Evolutionary conservation across 768 basidiomycete genomes (phyloP).

Genomic region (Hygrophoropsis aurantiaca): DNA sequence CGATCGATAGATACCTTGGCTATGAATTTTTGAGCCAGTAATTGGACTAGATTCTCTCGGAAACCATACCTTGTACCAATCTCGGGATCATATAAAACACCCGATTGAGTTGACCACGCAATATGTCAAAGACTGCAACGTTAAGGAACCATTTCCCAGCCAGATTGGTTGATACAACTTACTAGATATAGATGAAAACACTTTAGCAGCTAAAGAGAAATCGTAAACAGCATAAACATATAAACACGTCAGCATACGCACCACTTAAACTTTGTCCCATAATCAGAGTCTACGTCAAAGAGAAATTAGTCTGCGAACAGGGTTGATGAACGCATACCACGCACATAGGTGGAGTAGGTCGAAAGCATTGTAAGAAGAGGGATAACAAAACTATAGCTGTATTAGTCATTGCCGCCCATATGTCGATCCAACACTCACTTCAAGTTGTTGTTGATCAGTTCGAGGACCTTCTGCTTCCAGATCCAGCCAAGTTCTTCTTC

Average conservation of each 20-base stretch:
- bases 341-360: conserved; percentile 58
- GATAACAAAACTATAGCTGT: conserved; percentile 45
- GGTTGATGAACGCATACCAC: conserved; percentile 11
- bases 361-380: conserved; percentile 65
- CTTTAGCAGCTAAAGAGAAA: conserved; percentile 23
- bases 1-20: conserved; percentile 67
- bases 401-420: neutral
- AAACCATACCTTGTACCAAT: conserved; percentile 15
- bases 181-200: conserved; percentile 37
- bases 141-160: neutral
- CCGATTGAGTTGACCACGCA: conserved; percentile 48
- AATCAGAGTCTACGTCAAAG: neutral
- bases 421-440: conserved; percentile 4
- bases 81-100: conserved; percentile 31
- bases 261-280: conserved; percentile 3
- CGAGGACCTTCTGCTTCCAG: conserved; percentile 51
- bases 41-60: conserved; percentile 9
- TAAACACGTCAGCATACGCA: neutral
- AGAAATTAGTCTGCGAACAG: neutral
- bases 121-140: conserved; percentile 51
- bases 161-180: too few species aligned
- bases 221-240: conserved; percentile 2
- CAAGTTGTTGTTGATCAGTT: conserved; percentile 38
- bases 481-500: conserved; percentile 59
- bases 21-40: conserved; percentile 25